Conservation (phyloP, 257 asterid genomes). For the Capsicum chinense region DNA sequence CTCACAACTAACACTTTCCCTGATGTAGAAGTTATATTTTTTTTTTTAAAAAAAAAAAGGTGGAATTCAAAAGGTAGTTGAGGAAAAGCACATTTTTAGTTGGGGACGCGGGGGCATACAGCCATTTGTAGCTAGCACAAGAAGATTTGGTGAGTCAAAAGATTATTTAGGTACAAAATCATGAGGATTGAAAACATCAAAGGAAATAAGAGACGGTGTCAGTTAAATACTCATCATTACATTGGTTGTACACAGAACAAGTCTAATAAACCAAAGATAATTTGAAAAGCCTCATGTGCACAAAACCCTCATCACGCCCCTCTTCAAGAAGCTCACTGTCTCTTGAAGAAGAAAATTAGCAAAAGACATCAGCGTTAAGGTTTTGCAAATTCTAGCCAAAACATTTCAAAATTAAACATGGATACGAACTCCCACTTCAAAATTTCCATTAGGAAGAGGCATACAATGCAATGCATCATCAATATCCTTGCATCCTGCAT, state of each 20-base stretch:
- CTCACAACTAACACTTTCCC: conserved; percentile 33
- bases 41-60: background rate
- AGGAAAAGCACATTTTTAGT: background rate
- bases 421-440: conserved; percentile 99
- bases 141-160: background rate
- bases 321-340: conserved; percentile 2
- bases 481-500: conserved; percentile 94
- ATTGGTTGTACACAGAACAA: background rate
- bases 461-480: conserved; percentile 98
- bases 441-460: conserved; percentile 85
- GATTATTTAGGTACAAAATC: background rate
- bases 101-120: background rate
- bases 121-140: conserved; percentile 1
- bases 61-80: background rate
- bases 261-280: conserved; percentile 12
- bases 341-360: conserved; percentile 9
- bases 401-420: conserved; percentile 38
- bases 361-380: background rate
- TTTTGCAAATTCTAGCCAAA: conserved; percentile 9
- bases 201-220: background rate
- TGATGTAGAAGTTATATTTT: background rate
- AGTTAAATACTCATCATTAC: conserved; percentile 11
- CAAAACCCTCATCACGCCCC: conserved; percentile 2
- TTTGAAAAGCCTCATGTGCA: background rate
- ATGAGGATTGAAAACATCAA: background rate